Percentiles rank a stretch among this genome's conserved stretches.
Evolutionary conservation across 2,329 filamentous ascomycete genomes (phyloP).

Genomic region (Cyclaneusma minus): DNA sequence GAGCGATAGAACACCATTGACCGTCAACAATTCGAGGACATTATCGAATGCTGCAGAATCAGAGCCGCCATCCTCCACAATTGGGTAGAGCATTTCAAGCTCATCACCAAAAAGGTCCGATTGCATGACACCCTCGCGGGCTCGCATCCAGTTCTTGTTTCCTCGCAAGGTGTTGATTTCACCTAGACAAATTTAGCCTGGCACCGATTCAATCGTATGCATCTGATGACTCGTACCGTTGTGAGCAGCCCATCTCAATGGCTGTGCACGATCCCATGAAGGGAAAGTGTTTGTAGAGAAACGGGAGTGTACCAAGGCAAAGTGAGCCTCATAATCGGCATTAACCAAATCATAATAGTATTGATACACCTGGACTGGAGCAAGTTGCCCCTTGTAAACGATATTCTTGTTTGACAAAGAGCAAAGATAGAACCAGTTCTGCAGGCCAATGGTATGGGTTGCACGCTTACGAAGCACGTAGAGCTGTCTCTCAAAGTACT

Average conservation of each 20-base stretch:
- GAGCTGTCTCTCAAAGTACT: constrained; percentile 80
- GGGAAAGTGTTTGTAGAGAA: constrained; percentile 99
- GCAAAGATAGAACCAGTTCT: constrained; percentile 99
- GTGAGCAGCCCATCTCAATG: constrained; percentile 90
- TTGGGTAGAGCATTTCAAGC: constrained; percentile 78
- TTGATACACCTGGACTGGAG: constrained; percentile 89
- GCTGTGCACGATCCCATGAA: constrained; percentile 95
- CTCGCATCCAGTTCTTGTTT: constrained; percentile 99
- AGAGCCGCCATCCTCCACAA: constrained; percentile 91
- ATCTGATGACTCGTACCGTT: constrained; percentile 45
- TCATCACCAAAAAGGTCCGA: constrained; percentile 88
- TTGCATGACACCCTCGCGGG: constrained; percentile 85
- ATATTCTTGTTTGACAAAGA: constrained; percentile 93
- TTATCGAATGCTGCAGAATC: constrained; percentile 97
- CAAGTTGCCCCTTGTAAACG: constrained; percentile 94
- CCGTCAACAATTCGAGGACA: constrained; percentile 80
- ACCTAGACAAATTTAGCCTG: constrained; percentile 25
- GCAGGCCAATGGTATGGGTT: constrained; percentile 83
- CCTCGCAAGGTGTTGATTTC: constrained; percentile 95
- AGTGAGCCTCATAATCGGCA: constrained; percentile 93
- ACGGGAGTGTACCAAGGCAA: constrained; percentile 89
- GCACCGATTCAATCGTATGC: constrained; percentile 9
- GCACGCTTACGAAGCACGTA: constrained; percentile 90
- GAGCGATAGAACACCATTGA: constrained; percentile 89
- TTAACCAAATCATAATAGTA: constrained; percentile 97